Percentiles rank a stretch among this genome's conserved stretches.
Evolutionary conservation across 768 basidiomycete genomes (phyloP).

Genomic region (Crepidotus variabilis): DNA sequence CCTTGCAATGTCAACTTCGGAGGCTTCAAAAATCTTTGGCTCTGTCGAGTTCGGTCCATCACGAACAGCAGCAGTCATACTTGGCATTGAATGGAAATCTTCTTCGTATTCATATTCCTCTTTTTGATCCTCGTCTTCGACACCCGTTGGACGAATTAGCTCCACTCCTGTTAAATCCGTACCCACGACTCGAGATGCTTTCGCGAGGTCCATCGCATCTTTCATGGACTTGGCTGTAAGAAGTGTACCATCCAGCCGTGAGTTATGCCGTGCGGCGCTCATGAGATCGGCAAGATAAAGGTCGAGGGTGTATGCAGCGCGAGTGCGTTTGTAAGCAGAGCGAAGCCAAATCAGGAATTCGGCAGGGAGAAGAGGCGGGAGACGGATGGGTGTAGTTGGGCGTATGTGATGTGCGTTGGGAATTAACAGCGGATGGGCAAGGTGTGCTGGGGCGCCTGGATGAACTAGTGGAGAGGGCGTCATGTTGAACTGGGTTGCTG

Average conservation of each 20-base stretch:
- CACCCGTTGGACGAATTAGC: slow-evolving; percentile 31
- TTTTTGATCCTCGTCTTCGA: slow-evolving; percentile 2
- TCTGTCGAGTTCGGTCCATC: neutral
- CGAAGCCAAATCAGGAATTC: slow-evolving; percentile 28
- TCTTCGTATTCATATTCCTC: slow-evolving; percentile 9
- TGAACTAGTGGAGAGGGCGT: neutral
- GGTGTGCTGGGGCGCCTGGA: neutral
- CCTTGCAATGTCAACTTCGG: slow-evolving; percentile 71
- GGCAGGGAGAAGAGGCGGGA: slow-evolving; percentile 21
- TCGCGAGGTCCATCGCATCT: slow-evolving; percentile 65
- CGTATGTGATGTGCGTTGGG: slow-evolving; percentile 14
- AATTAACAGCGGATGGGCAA: neutral
- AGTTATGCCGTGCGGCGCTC: slow-evolving; percentile 68
- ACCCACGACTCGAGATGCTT: slow-evolving; percentile 65
- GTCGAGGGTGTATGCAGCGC: slow-evolving; percentile 47
- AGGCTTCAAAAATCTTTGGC: slow-evolving; percentile 46
- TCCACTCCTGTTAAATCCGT: slow-evolving; percentile 59
- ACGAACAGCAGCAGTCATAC: slow-evolving; percentile 4
- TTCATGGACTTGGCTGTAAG: slow-evolving; percentile 56
- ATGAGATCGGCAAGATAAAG: slow-evolving; percentile 75
- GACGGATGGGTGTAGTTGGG: slow-evolving; percentile 13
- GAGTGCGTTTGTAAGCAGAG: slow-evolving; percentile 29
- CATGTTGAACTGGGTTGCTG: neutral
- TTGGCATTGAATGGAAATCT: slow-evolving; percentile 6
- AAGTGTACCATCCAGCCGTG: slow-evolving; percentile 63